Evolutionary conservation across 2,329 filamentous ascomycete species (phyloP).

Genomic region (Beauveria rudraprayagi): DNA sequence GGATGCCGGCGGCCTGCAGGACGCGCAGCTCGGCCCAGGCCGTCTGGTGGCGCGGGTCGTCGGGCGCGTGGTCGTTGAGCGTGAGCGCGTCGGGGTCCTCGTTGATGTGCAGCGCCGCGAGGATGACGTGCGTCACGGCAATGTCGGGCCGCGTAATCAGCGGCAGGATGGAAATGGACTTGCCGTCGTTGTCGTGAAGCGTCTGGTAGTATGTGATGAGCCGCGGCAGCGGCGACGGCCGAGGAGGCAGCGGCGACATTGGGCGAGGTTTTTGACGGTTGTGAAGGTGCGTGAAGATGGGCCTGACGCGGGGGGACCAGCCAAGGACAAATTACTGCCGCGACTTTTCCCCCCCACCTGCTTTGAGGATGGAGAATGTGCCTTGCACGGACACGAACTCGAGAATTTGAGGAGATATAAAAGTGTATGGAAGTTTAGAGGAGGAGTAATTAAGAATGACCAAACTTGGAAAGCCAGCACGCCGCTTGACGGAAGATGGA

Average conservation of each 20-base stretch:
- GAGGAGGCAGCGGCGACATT: conserved; percentile 26
- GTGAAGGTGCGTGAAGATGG: too few relatives aligned
- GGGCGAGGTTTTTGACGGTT: background rate
- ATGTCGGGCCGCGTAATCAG: conserved; percentile 40
- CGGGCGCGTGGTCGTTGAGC: conserved; percentile 70
- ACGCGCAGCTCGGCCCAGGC: conserved; percentile 72
- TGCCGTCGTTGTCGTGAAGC: conserved; percentile 36
- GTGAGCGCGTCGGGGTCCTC: conserved; percentile 56
- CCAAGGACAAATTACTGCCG: background rate
- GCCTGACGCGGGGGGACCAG: background rate
- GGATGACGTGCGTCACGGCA: conserved; percentile 67
- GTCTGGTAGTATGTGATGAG: conserved; percentile 49
- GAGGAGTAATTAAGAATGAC: too few relatives aligned
- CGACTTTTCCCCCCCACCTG: background rate
- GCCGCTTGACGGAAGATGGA: too few relatives aligned
- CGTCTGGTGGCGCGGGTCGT: conserved; percentile 57
- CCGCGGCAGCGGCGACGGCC: conserved; percentile 31
- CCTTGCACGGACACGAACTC: background rate
- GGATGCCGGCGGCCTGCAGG: conserved; percentile 66
- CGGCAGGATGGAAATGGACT: conserved; percentile 45
- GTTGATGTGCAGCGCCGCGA: conserved; percentile 83
- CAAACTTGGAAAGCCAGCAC: too few relatives aligned
- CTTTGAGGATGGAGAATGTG: background rate
- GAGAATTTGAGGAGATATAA: too few relatives aligned
- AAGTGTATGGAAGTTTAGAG: too few relatives aligned